Percentiles rank a stretch among this genome's conserved stretches.
phyloP scores from a whole-genome alignment of 2,329 filamentous ascomycete genomes.

The Arthrobotrys pseudoclavata region DNA sequence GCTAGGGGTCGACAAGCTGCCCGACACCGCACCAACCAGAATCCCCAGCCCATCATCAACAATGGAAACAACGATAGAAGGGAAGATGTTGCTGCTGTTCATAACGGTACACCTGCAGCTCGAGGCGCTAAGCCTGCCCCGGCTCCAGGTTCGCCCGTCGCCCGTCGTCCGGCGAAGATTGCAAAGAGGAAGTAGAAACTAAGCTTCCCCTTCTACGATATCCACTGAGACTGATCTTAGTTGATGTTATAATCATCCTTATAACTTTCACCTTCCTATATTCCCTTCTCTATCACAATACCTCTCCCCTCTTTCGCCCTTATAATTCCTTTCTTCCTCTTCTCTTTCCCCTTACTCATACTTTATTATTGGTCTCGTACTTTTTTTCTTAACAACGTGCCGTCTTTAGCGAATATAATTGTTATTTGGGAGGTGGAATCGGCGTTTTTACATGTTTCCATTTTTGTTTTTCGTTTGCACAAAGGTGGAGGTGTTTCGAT shows the following conservation, averaged over 20 bases:
- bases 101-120: neutral
- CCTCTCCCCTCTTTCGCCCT: too few species aligned
- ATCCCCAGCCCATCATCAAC: neutral
- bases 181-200: conserved; percentile 30
- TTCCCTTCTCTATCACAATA: neutral
- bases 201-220: too few species aligned
- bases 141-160: conserved; percentile 7
- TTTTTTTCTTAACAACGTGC: neutral
- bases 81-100: neutral
- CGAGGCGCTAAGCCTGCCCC: conserved; percentile 10
- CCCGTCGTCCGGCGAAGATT: conserved; percentile 43
- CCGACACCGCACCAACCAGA: neutral
- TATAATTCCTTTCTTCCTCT: neutral
- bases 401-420: conserved; percentile 21
- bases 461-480: neutral
- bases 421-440: neutral
- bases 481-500: neutral
- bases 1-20: conserved; percentile 25
- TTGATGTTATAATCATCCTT: neutral
- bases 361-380: neutral
- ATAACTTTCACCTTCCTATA: neutral
- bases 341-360: neutral
- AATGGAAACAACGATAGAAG: conserved; percentile 6
- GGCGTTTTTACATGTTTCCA: conserved; percentile 1
- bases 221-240: neutral